A percentile compares a stretch with the other conserved stretches of the same genome.
These are phyloP conservation scores for Ceratobasidium sp. DNA, from an alignment of 1,284 basidiomycete species.

Conservation along the genomic window DNA sequence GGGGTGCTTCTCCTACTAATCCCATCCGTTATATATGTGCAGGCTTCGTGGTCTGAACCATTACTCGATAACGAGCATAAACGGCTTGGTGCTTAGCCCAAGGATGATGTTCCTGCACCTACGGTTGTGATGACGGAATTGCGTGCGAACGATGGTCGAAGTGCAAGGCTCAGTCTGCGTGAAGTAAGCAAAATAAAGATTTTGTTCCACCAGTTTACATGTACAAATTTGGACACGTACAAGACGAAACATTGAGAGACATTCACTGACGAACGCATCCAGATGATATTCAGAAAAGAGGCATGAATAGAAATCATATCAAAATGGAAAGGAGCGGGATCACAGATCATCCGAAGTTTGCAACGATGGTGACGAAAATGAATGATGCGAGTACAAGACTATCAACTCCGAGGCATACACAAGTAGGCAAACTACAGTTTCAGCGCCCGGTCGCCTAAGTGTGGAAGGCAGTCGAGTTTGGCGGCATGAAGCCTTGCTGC, in stretches of 20 bases:
- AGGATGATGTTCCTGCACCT: not conserved
- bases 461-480: conserved; percentile 36
- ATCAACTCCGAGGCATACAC: not conserved
- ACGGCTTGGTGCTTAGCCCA: conserved; percentile 2
- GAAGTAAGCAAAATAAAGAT: conserved; percentile 24
- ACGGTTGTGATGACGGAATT: not conserved
- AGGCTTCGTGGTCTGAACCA: conserved; percentile 40
- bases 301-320: conserved; percentile 4
- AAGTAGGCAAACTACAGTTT: not conserved
- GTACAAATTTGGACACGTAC: conserved; percentile 40
- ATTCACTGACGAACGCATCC: conserved; percentile 23
- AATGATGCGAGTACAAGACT: conserved; percentile 7
- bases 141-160: no score
- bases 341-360: conserved; percentile 38
- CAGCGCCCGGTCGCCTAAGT: not conserved
- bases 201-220: conserved; percentile 42
- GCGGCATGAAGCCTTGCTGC: conserved; percentile 57
- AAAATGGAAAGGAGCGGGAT: conserved; percentile 35
- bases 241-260: conserved; percentile 7
- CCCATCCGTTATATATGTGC: no score
- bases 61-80: conserved; percentile 37
- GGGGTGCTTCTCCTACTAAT: not conserved
- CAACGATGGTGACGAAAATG: conserved; percentile 27
- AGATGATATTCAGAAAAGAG: conserved; percentile 29
- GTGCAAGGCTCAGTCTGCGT: not conserved